Base-by-base conservation (phyloP, 164 flowering plant species). In the Annona squamosa region DNA sequence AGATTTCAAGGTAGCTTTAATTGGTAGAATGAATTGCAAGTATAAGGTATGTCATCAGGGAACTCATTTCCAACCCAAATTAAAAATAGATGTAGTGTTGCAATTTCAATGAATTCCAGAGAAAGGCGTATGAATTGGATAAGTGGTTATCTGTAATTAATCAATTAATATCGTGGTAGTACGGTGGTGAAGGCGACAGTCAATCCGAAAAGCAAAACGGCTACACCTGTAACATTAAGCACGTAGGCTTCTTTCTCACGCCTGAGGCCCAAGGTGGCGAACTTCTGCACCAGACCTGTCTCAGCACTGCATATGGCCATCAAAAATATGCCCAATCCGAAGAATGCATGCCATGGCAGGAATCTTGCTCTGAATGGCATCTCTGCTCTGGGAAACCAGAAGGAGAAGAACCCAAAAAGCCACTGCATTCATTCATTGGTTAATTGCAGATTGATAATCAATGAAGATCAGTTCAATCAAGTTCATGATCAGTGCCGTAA, bases 221-320 rank as follows among this genome's bases (percentile, higher is more conserved):
- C 75, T 17, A 90, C 75, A 1, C 91, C 96, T 4, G 85, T 87
- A 79, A 92, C 87, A 77, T 88, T 92, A 9, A 88, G 75, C 0
- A 90, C 68, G 6, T 86, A 84, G 18, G 81, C 89, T 81, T 89
- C 86, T 47, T 69, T 82, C n/a, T 65, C 65, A 5, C 62, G 75
- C 3, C 4, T 37, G 16, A 81, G 77, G 19, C 62, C 69, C 18
- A 77, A 46, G 46, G 63, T 46, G 3, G 26, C 65, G 65, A 66
- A 56, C 44, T 16, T 57, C 65, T 71, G 18, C 16, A 66, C 59
- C 17, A 76, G 5, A 10, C 78, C 78, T 1, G 67, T 57, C 78
- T 76, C 74, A 1, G 71, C 78, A 2, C 71, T 66, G 71, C 78
- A 71, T n/a, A 76, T 57, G 41, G 81, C 87, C 80, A 90, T 75